Evolutionary conservation across 2,329 filamentous ascomycete species (phyloP), one percentile per base, ranked within the genome.

Genomic region (Elsinoe australis): DNA sequence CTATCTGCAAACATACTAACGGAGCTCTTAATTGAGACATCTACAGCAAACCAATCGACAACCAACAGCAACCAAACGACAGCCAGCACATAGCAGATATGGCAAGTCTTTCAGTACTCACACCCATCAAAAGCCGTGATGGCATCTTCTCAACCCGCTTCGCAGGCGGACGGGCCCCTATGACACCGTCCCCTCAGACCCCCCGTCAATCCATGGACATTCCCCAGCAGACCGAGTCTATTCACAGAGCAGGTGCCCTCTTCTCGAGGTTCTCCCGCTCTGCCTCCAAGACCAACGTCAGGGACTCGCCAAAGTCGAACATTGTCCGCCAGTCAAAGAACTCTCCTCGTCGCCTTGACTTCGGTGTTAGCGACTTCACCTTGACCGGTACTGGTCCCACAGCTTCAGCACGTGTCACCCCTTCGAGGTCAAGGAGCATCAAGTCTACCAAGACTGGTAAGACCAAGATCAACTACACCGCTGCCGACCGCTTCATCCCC

Each of bases 241-340:
- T 87, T 52, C 92, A 72, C 59, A 64, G 66, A 66, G 80, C 83
- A 53, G 84, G 82, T 55, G 89, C 88, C 67, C 73, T 94, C 51
- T 79, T 86, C 55, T 76, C 85, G 52, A 83, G 88, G 63, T 84
- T 95, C 61, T 76, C 84, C 53, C 85, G 84, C 61, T 82, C 75
- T 50, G 67, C 74, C 52, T 75, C 80, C 53, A 83, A 82, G 71
- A 70, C 75, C 32, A 72, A 78, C 32, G 83, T 86, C 66, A 83
- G 85, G 44, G 85, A 92, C 64, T 95, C 90, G 2, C 88, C 89
- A 64, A 96, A 96, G 74, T 95, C 89, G 51, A 96, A 95, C 74
- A 95, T 95, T 66, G 86, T 85, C 56, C 80, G 81, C 55, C 71
- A 71, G 33, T 78, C 79, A 49, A 52, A 52, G 39, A 76, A 82